These are phyloP conservation scores for Penicillium glabrum DNA, from an alignment of 2,329 filamentous ascomycete species.

Conservation along the genomic window DNA sequence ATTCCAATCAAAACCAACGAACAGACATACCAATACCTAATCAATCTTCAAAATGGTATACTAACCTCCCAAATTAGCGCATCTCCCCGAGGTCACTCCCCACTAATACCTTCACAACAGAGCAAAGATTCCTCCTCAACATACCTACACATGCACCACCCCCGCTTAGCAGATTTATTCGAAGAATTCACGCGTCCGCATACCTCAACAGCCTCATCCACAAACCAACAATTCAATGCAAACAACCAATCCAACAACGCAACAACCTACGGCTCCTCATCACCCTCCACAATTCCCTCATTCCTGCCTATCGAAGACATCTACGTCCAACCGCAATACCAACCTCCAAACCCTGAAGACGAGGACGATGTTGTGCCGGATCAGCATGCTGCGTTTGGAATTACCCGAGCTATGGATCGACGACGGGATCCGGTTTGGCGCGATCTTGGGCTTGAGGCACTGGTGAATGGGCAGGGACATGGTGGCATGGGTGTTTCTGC, in stretches of 20 bases:
- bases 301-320: slow-evolving; percentile 60
- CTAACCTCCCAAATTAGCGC: background rate
- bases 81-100: background rate
- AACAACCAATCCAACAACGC: slow-evolving; percentile 12
- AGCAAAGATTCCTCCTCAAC: slow-evolving; percentile 53
- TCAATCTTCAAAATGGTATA: background rate
- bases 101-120: slow-evolving; percentile 26
- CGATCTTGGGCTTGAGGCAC: slow-evolving; percentile 56
- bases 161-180: slow-evolving; percentile 50
- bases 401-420: slow-evolving; percentile 60
- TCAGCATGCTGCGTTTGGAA: slow-evolving; percentile 67
- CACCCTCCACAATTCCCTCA: slow-evolving; percentile 37
- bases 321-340: slow-evolving; percentile 59
- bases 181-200: slow-evolving; percentile 52
- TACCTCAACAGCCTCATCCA: slow-evolving; percentile 27
- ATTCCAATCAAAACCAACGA: background rate
- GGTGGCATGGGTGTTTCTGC: slow-evolving; percentile 19
- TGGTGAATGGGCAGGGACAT: slow-evolving; percentile 42
- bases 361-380: slow-evolving; percentile 68
- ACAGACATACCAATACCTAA: background rate
- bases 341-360: slow-evolving; percentile 65
- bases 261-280: slow-evolving; percentile 31
- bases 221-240: slow-evolving; percentile 9
- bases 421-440: slow-evolving; percentile 57
- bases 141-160: slow-evolving; percentile 50